Percentiles rank a stretch among this genome's conserved stretches.
phyloP scores from a whole-genome alignment of 495 filamentous ascomycete genomes.

The Penicillium paradoxum region DNA sequence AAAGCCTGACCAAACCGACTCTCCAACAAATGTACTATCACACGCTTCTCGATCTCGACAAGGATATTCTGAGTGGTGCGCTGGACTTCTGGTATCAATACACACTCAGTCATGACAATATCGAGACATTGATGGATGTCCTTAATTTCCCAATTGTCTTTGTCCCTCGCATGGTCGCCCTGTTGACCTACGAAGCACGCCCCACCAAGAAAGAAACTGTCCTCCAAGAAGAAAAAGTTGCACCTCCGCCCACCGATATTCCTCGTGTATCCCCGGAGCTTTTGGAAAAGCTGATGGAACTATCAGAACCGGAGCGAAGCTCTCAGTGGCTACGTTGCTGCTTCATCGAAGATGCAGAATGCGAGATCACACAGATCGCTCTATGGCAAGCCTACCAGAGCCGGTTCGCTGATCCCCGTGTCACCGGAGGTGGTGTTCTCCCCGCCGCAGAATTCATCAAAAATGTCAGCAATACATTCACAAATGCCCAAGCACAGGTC shows the following conservation, averaged over 20 bases:
- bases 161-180: slow-evolving; percentile 68
- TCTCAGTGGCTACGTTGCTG: slow-evolving; percentile 67
- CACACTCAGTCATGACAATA: slow-evolving; percentile 79
- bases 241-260: slow-evolving; percentile 56
- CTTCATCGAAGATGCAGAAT: slow-evolving; percentile 76
- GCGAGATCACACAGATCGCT: slow-evolving; percentile 90
- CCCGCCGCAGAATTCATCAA: slow-evolving; percentile 94
- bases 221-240: slow-evolving; percentile 43
- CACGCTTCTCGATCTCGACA: slow-evolving; percentile 76
- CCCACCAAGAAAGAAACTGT: slow-evolving; percentile 38
- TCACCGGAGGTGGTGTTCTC: slow-evolving; percentile 56
- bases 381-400: slow-evolving; percentile 95
- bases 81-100: slow-evolving; percentile 96
- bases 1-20: slow-evolving; percentile 58
- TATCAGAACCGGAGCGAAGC: slow-evolving; percentile 82
- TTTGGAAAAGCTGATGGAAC: slow-evolving; percentile 64
- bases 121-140: slow-evolving; percentile 59
- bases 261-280: slow-evolving; percentile 69
- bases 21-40: slow-evolving; percentile 71
- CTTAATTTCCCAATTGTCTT: slow-evolving; percentile 61
- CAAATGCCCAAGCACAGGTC: slow-evolving; percentile 76
- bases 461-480: slow-evolving; percentile 79
- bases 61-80: slow-evolving; percentile 79
- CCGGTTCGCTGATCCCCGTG: slow-evolving; percentile 57
- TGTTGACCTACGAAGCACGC: slow-evolving; percentile 63